phyloP scores from a whole-genome alignment of 139 green algal genomes.

The Pseudopediastrum boryanum region DNA sequence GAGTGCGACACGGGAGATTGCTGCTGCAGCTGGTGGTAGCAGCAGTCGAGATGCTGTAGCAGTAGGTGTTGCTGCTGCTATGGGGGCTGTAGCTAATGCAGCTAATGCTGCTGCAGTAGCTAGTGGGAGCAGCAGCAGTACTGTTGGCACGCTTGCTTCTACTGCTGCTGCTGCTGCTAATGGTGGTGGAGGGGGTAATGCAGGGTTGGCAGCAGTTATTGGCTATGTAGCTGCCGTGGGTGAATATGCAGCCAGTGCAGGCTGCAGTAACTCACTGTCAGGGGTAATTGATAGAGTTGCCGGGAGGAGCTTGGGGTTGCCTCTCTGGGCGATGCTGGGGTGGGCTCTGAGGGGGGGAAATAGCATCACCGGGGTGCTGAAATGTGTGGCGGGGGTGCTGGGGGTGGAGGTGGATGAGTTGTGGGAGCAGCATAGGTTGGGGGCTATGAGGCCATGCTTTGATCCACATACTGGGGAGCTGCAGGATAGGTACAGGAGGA shows the following conservation, averaged over 20 bases:
- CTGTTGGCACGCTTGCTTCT: neutral
- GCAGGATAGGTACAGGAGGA: slow-evolving; percentile 9
- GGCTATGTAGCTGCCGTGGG: neutral
- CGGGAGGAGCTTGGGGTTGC: neutral
- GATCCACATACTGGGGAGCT: slow-evolving; percentile 32
- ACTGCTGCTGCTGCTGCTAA: neutral
- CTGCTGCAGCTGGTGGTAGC: neutral
- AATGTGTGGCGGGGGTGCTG: slow-evolving; percentile 33
- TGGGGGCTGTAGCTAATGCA: neutral
- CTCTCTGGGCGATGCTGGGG: neutral
- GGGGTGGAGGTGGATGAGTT: slow-evolving; percentile 43
- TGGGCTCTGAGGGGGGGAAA: neutral
- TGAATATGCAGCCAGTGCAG: neutral
- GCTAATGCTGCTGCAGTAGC: neutral
- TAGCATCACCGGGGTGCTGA: slow-evolving; percentile 8
- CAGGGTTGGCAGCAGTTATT: neutral
- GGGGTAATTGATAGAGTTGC: neutral
- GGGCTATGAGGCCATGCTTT: slow-evolving; percentile 37
- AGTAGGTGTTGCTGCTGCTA: neutral
- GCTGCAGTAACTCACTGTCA: neutral
- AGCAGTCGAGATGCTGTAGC: neutral
- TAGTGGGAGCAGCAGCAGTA: neutral
- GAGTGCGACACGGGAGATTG: neutral
- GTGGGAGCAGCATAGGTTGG: slow-evolving; percentile 22
- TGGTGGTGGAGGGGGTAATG: neutral